Conservation (phyloP, 768 basidiomycete genomes). For the Brasilioporus rufonigricans region DNA sequence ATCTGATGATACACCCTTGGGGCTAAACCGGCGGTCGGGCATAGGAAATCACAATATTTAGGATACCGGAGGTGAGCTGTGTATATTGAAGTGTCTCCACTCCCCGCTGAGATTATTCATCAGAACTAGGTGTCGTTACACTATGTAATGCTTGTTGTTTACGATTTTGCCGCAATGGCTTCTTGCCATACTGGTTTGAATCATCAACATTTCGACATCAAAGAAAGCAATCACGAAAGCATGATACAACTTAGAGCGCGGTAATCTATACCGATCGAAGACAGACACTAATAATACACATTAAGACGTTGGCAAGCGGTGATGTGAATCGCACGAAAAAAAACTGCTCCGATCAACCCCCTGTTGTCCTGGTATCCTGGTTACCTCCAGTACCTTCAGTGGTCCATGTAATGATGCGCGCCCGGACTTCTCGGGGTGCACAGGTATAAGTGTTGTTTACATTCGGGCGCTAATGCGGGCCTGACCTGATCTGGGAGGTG, state of each 20-base stretch:
- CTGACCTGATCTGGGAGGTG: neutral
- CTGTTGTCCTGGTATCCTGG: slow-evolving; percentile 19
- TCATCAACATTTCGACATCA: neutral
- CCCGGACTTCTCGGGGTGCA: neutral
- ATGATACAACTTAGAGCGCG: neutral
- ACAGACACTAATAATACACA: slow-evolving; percentile 14
- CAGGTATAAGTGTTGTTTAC: slow-evolving; percentile 35
- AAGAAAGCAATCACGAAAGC: neutral
- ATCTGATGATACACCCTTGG: neutral
- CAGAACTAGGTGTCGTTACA: slow-evolving; percentile 34
- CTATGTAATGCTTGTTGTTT: slow-evolving; percentile 7
- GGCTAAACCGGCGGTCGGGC: neutral
- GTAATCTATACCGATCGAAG: slow-evolving; percentile 2
- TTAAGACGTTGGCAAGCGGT: neutral
- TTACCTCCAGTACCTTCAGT: neutral
- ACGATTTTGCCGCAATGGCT: neutral
- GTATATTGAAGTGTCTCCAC: neutral
- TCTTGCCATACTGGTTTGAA: slow-evolving; percentile 3
- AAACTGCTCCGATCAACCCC: neutral
- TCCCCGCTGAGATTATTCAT: slow-evolving; percentile 1
- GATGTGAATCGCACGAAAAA: neutral
- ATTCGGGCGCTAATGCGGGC: slow-evolving; percentile 33
- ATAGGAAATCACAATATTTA: slow-evolving; percentile 85
- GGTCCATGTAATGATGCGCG: neutral
- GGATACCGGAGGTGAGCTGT: slow-evolving; percentile 76